These are phyloP conservation scores for Epichloe uncinata DNA, from an alignment of 2,329 filamentous ascomycete species.

Conservation along the genomic window DNA sequence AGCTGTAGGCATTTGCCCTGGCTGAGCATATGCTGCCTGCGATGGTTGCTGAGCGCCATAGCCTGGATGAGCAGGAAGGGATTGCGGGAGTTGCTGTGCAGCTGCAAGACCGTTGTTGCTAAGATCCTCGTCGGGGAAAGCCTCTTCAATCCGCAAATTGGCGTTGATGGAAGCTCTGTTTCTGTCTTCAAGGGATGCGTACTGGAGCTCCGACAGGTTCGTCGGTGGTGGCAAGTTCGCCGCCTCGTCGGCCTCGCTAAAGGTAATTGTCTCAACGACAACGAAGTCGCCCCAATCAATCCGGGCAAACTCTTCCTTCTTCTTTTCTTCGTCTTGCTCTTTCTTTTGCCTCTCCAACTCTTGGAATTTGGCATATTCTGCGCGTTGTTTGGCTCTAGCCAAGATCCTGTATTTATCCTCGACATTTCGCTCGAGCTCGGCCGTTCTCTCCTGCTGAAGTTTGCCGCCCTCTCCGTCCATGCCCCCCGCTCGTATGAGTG, in stretches of 20 bases:
- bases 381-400: slow-evolving; percentile 67
- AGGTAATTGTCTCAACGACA: slow-evolving; percentile 87
- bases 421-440: slow-evolving; percentile 60
- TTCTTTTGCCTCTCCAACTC: slow-evolving; percentile 78
- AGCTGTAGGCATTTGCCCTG: slow-evolving; percentile 25
- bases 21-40: slow-evolving; percentile 18
- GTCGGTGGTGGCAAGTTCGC: slow-evolving; percentile 79
- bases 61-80: slow-evolving; percentile 31
- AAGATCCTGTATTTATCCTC: slow-evolving; percentile 71
- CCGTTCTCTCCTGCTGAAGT: slow-evolving; percentile 57
- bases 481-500: slow-evolving; percentile 55
- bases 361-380: slow-evolving; percentile 76
- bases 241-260: slow-evolving; percentile 78
- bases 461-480: slow-evolving; percentile 53
- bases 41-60: slow-evolving; percentile 23
- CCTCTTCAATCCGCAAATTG: slow-evolving; percentile 82
- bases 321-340: slow-evolving; percentile 74
- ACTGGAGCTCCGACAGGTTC: slow-evolving; percentile 81
- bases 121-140: slow-evolving; percentile 63
- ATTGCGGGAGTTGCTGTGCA: slow-evolving; percentile 22
- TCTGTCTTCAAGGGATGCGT: slow-evolving; percentile 88
- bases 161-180: slow-evolving; percentile 77
- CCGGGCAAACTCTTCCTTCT: slow-evolving; percentile 61
- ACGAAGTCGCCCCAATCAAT: slow-evolving; percentile 98
- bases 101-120: slow-evolving; percentile 34